These are phyloP conservation scores for Xerocomus spinulosus DNA, from an alignment of 768 basidiomycete species.

Conservation along the genomic window DNA sequence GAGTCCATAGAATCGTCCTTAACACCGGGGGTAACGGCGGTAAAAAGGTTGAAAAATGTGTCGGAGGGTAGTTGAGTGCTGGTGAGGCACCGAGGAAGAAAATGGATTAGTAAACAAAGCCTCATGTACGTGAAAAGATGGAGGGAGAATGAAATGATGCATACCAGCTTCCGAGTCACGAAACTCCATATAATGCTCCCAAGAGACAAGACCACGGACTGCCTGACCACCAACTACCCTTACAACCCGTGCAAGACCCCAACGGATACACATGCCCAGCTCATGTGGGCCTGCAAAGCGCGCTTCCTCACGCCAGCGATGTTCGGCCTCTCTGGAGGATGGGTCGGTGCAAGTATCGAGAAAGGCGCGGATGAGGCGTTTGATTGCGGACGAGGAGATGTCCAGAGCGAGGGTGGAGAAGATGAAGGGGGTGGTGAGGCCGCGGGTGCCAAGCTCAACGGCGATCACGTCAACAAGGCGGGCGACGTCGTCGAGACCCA, in stretches of 20 bases:
- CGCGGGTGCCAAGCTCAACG: conserved; percentile 65
- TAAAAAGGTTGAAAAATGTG: conserved; percentile 70
- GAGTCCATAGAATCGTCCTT: conserved; percentile 57
- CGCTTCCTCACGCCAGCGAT: conserved; percentile 74
- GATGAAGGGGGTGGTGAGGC: conserved; percentile 84
- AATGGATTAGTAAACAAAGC: conserved; percentile 19
- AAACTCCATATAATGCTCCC: conserved; percentile 82
- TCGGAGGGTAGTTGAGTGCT: conserved; percentile 63
- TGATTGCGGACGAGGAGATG: conserved; percentile 68
- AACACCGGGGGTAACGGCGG: conserved; percentile 47
- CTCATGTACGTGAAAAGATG: conserved; percentile 24
- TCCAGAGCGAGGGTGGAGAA: conserved; percentile 89
- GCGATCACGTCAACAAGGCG: conserved; percentile 68
- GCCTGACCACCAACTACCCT: conserved; percentile 65
- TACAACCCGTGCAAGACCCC: conserved; percentile 82
- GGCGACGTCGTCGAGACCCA: conserved; percentile 70
- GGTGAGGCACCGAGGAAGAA: conserved; percentile 11
- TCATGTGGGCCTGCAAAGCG: conserved; percentile 82
- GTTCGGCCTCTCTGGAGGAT: conserved; percentile 40
- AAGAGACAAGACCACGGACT: conserved; percentile 78
- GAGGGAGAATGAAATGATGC: conserved; percentile 28
- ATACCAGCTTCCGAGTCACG: conserved; percentile 77
- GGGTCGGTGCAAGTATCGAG: conserved; percentile 52
- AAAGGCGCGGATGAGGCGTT: conserved; percentile 75
- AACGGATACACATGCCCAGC: conserved; percentile 86